These are phyloP conservation scores for Chenopodium formosanum DNA, from an alignment of 148 eudicot genomes.

Conservation along the genomic window DNA sequence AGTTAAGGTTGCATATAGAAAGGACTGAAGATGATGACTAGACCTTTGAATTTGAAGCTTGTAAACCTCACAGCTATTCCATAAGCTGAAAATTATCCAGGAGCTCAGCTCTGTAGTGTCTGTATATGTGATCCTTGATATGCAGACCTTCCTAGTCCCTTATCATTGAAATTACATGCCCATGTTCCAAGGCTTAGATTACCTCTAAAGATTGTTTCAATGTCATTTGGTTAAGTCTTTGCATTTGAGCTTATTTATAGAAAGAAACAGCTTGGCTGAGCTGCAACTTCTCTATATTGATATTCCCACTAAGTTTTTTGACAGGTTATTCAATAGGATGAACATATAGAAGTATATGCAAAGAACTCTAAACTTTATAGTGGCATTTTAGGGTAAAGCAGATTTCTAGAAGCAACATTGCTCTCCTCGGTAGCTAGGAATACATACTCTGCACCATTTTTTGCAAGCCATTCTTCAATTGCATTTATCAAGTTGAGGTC, in stretches of 20 bases:
- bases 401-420: slow-evolving; percentile 7
- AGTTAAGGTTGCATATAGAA: too few species aligned
- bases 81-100: too few species aligned
- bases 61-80: too few species aligned
- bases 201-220: slow-evolving; percentile 9
- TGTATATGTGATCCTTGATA: not conserved
- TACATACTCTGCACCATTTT: slow-evolving; percentile 6
- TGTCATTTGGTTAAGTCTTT: slow-evolving; percentile 14
- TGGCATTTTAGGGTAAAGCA: slow-evolving; percentile 14
- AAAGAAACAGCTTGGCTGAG: slow-evolving; percentile 1
- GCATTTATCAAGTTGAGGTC: slow-evolving; percentile 7
- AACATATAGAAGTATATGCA: not conserved
- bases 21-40: too few species aligned
- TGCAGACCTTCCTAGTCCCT: slow-evolving; percentile 5
- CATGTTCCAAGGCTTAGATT: slow-evolving; percentile 7
- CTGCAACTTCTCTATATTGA: not conserved
- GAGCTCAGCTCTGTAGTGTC: not conserved
- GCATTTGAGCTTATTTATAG: not conserved
- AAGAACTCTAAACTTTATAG: too few species aligned
- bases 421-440: slow-evolving; percentile 9
- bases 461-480: slow-evolving; percentile 16
- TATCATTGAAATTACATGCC: slow-evolving; percentile 1
- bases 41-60: too few species aligned
- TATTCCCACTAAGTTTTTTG: too few species aligned
- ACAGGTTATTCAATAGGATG: not conserved